Conservation (phyloP, 768 basidiomycete genomes). For the Exsudoporus frostii region DNA sequence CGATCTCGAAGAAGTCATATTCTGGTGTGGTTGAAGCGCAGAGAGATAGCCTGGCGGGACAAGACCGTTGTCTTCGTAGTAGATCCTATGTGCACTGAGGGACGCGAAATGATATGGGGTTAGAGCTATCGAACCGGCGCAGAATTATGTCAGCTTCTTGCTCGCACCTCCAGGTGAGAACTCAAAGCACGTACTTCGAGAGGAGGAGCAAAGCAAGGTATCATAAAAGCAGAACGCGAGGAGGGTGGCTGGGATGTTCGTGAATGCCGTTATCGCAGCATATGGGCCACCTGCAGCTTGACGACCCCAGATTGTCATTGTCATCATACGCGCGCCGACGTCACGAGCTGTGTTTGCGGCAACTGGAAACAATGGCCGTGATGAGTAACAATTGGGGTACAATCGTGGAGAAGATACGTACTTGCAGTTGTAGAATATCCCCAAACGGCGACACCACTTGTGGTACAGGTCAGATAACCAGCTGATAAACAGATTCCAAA, state of each 20-base stretch:
- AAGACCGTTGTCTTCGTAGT: constrained; percentile 25
- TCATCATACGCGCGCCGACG: constrained; percentile 60
- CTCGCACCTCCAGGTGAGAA: constrained; percentile 1
- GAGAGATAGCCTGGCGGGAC: constrained; percentile 21
- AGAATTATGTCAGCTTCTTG: constrained; percentile 8
- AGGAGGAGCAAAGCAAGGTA: constrained; percentile 54
- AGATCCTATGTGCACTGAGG: constrained; percentile 21
- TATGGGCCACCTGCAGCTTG: constrained; percentile 52
- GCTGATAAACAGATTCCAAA: neutral
- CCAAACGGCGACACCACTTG: constrained; percentile 59
- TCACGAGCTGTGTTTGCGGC: constrained; percentile 69
- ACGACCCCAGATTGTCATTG: constrained; percentile 58
- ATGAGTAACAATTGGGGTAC: neutral
- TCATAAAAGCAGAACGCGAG: constrained; percentile 55
- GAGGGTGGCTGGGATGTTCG: constrained; percentile 63
- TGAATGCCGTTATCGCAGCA: constrained; percentile 60
- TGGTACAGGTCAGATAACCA: neutral
- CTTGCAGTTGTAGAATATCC: constrained; percentile 52
- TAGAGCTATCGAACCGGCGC: constrained; percentile 15
- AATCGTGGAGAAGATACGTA: constrained; percentile 19
- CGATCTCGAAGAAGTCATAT: neutral
- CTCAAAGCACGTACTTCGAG: constrained; percentile 44
- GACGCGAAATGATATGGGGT: constrained; percentile 22
- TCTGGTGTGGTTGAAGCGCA: constrained; percentile 5
- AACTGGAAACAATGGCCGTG: constrained; percentile 33